Conservation (phyloP, 2,329 filamentous ascomycete species). For the Albifimbria verrucaria region DNA sequence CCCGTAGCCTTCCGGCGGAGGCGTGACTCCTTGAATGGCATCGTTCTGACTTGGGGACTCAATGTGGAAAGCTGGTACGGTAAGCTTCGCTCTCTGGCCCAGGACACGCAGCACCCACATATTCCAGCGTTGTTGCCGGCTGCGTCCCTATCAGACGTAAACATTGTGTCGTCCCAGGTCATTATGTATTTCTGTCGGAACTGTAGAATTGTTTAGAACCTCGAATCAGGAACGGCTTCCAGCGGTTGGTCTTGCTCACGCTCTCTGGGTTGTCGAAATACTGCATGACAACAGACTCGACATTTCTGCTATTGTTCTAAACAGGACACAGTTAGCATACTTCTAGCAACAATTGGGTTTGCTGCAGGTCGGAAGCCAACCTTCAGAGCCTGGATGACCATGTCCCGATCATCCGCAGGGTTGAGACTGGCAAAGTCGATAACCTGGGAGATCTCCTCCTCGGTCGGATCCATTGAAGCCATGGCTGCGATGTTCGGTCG, state of each 20-base stretch:
- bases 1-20: constrained; percentile 36
- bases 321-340: constrained; percentile 3
- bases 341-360: not conserved
- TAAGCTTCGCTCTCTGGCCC: constrained; percentile 16
- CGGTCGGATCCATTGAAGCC: constrained; percentile 31
- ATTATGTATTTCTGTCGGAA: constrained; percentile 44
- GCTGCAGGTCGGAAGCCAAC: constrained; percentile 17
- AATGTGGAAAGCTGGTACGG: constrained; percentile 49
- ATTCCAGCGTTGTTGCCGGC: constrained; percentile 36
- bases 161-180: constrained; percentile 54
- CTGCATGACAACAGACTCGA: constrained; percentile 47
- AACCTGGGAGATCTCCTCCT: constrained; percentile 34
- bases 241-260: constrained; percentile 18
- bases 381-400: constrained; percentile 41
- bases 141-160: constrained; percentile 52
- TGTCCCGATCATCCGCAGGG: constrained; percentile 30
- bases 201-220: constrained; percentile 23
- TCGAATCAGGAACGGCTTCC: constrained; percentile 4
- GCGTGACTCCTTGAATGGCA: constrained; percentile 41
- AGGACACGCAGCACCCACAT: constrained; percentile 30
- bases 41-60: constrained; percentile 46
- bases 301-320: constrained; percentile 40
- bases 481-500: constrained; percentile 12
- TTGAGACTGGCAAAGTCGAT: constrained; percentile 39
- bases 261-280: constrained; percentile 45